Base-by-base conservation (phyloP, 805 yeast genomes). In the Nematodospora valgi region DNA sequence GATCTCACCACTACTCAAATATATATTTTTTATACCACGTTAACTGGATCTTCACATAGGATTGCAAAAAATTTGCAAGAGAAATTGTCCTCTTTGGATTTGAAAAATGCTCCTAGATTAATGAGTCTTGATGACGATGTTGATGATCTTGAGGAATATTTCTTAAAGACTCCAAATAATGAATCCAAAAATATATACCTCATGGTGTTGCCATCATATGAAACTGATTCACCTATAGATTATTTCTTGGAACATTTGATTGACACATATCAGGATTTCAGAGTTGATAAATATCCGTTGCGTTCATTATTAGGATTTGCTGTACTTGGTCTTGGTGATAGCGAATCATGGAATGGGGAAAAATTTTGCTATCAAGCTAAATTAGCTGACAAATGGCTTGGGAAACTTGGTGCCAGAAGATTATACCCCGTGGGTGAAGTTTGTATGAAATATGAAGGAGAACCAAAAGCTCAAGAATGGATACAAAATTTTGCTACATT, bases 221-320 rank as follows among this genome's bases (percentile, higher is more conserved):
- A 87, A 45, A 84, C 89, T 0, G 97, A 88, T 56, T 85, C 94
- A 1, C 96, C 97, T 10, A 70, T 89, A 21, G 97, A 88, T 57
- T 89, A 78, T 52, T 86, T 87, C 56, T 63, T 88, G 38, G 94
- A 86, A 48, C 79, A 85, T 28, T 65, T 88, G 45, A 71, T 76
- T 43, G 96, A 88, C 37, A 86, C 94, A 2, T 76, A 76, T 41
- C 81, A 82, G 42, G 97, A 88, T 56, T 86, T 86, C 63, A 71
- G 96, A 46, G 75, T 88, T 22, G 95, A 87, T 52, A 85, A 85
- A 42, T 80, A 76, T 45, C 96, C 96, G 3, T 63, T 88, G 48
- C 64, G 74, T 20, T 59, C 70, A 25, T 56, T 89, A 13, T 68
- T 80, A 4, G 97, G 96, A 0, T 89, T 82, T 51, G 74, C 94